Base-by-base conservation (phyloP, 805 yeast genomes). In the Kodamaea hsintzibuensis region DNA sequence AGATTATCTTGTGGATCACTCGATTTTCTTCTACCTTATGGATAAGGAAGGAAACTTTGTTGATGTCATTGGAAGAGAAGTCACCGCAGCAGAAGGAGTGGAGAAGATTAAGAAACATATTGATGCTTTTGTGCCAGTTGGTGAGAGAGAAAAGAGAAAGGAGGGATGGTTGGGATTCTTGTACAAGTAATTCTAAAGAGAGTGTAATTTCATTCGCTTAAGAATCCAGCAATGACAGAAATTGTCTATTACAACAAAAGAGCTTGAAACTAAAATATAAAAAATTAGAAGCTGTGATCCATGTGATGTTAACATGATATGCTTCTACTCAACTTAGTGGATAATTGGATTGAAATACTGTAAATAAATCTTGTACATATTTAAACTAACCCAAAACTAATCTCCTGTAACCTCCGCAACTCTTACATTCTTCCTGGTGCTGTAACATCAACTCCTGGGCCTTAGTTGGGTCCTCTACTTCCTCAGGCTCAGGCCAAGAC, bases 11-110 rank as follows among this genome's bases (percentile, higher is more conserved):
- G 99, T 95, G 33, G 99, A 95, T 68, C 99, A 95, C 72, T 93
- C 98, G 2, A 91, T 95, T 55, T 95, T 95, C 82, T 93, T 93
- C 73, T 95, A 95, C 66, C 76, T 95, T 63, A 93, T 95, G 98
- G 98, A 95, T 68, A 92, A 97, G n/a, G 97, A 95, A 68, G 99
- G 98, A 47, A 84, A 90, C 66, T 95, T 91, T 66, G 88, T 93
- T 48, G 97, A 93, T 68, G 98, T 95, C 6, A 77, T 93, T 60
- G 99, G 99, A 52, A 85, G 96, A 70, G 93, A 93, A 64, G 89
- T 86, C 61, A 89, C 86, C 54, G 92, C 91, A 22, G 79, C 77
- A 17, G 85, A 86, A 57, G 97, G 96, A 25, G 86, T 85, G 13
- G 83, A 80, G 42, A 89, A 89, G 71, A 89, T 95, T 59, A 80